Conservation (phyloP, 2,329 filamentous ascomycete species). For the Esteya vermicola region DNA sequence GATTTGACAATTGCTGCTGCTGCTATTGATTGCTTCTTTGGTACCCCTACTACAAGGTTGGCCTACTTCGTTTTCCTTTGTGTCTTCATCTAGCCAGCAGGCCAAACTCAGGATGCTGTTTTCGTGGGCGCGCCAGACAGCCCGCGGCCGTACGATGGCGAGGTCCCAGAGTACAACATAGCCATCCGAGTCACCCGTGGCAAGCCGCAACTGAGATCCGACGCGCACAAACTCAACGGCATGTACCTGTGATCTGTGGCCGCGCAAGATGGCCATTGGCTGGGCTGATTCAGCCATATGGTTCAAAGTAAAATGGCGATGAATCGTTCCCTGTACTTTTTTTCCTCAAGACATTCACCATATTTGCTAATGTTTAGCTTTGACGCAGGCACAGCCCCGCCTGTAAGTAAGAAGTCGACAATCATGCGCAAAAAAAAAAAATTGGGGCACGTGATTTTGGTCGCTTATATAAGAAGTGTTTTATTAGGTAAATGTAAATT, state of each 20-base stretch:
- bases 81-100: slow-evolving; percentile 49
- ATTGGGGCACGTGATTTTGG: too few species aligned
- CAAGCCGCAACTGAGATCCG: slow-evolving; percentile 56
- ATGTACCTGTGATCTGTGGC: slow-evolving; percentile 61
- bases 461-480: too few species aligned
- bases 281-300: slow-evolving; percentile 13
- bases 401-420: too few species aligned
- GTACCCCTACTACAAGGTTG: too few species aligned
- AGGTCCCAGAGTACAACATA: slow-evolving; percentile 81
- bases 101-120: slow-evolving; percentile 62
- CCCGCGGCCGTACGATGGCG: slow-evolving; percentile 62
- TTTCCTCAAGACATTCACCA: too few species aligned
- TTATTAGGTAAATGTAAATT: too few species aligned
- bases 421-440: too few species aligned
- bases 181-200: slow-evolving; percentile 81
- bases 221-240: slow-evolving; percentile 7
- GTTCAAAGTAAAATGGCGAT: not conserved
- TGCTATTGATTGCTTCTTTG: too few species aligned
- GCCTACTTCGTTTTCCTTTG: not conserved
- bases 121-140: slow-evolving; percentile 77
- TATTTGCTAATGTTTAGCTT: too few species aligned
- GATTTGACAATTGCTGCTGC: slow-evolving; percentile 32
- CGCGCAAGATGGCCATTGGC: slow-evolving; percentile 59
- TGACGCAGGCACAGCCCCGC: too few species aligned
- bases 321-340: too few species aligned